These are phyloP conservation scores for Coniella lustricola DNA, from an alignment of 2,329 filamentous ascomycete species.

Conservation along the genomic window DNA sequence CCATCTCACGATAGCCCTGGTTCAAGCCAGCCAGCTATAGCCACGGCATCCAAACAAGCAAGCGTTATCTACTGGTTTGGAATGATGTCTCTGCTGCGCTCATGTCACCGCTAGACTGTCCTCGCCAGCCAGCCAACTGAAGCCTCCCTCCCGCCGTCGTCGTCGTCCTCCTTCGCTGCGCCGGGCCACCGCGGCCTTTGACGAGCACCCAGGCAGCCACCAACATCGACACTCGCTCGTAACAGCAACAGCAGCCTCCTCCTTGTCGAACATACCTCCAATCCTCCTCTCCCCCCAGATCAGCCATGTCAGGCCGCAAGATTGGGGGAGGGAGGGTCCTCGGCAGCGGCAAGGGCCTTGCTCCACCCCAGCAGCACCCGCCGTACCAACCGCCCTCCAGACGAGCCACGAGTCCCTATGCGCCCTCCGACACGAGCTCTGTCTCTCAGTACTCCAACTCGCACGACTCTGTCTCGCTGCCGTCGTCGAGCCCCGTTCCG, in stretches of 20 bases:
- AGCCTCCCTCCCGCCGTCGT: too few relatives aligned
- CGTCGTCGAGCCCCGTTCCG: conserved; percentile 52
- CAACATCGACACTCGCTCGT: too few relatives aligned
- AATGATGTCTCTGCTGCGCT: too few relatives aligned
- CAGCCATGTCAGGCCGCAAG: conserved; percentile 71
- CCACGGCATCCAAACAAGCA: too few relatives aligned
- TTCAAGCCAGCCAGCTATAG: too few relatives aligned
- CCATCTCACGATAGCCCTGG: too few relatives aligned
- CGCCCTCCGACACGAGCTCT: conserved; percentile 58
- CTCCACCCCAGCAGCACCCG: conserved; percentile 43
- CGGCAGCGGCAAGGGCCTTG: conserved; percentile 77
- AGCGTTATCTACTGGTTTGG: too few relatives aligned
- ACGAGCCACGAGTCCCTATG: conserved; percentile 39
- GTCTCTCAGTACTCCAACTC: conserved; percentile 68
- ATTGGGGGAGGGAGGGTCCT: conserved; percentile 88
- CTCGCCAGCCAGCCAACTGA: too few relatives aligned
- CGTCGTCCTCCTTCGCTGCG: too few relatives aligned
- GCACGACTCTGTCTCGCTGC: conserved; percentile 44
- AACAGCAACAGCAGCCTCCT: neutral
- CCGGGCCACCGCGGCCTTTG: too few relatives aligned
- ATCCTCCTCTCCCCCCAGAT: conserved; percentile 19
- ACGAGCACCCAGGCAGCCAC: too few relatives aligned
- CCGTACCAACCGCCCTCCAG: conserved; percentile 23
- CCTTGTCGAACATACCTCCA: neutral
- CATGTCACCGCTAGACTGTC: too few relatives aligned